Percentiles rank a stretch among this genome's conserved stretches.
Conservation (phyloP, 1,284 basidiomycete species). For the Cutaneotrichosporon sp. region DNA sequence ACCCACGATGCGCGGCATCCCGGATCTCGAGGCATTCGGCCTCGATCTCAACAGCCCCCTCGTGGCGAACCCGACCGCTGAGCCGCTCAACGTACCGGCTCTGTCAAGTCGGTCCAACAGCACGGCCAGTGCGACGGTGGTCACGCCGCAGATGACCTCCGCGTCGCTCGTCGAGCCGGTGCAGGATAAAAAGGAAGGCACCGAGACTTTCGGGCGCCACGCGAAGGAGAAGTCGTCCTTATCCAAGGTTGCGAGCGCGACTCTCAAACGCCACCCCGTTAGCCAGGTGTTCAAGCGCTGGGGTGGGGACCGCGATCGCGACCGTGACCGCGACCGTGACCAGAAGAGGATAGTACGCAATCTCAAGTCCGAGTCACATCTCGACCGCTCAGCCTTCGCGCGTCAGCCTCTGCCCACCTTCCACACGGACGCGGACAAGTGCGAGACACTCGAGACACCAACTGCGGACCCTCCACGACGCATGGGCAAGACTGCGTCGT, state of each 20-base stretch:
- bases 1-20: conserved; percentile 31
- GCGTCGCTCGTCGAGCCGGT: neutral
- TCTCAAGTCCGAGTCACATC: conserved; percentile 39
- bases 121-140: neutral
- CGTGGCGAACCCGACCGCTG: neutral
- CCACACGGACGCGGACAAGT: neutral
- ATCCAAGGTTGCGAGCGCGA: neutral
- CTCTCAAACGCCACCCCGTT: conserved; percentile 25
- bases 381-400: conserved; percentile 2
- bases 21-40: conserved; percentile 31
- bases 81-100: neutral
- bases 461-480: neutral
- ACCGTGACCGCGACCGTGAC: neutral
- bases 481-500: neutral
- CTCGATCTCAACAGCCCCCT: too few relatives aligned
- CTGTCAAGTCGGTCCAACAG: too few relatives aligned
- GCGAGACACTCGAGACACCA: neutral
- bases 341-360: conserved; percentile 23
- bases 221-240: neutral
- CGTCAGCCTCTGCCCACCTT: neutral
- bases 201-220: too few relatives aligned
- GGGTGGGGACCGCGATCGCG: neutral
- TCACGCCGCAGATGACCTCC: neutral
- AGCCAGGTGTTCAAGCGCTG: conserved; percentile 9
- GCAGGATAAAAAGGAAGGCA: too few relatives aligned